Evolutionary conservation across 2,329 filamentous ascomycete species (phyloP), one percentile per base, ranked within the genome.

Genomic region (Aureobasidium sp.): DNA sequence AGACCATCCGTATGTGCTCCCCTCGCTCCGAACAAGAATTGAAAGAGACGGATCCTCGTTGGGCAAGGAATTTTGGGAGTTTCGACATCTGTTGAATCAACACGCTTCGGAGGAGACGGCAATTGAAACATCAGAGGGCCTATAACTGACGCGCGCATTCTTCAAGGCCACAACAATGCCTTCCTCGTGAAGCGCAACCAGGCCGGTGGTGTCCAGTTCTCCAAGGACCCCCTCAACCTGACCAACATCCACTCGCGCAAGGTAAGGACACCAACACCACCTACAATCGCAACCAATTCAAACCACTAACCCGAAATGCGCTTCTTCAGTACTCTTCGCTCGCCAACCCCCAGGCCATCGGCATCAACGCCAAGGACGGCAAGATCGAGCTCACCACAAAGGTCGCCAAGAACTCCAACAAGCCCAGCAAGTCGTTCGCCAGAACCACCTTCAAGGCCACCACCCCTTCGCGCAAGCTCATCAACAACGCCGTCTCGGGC

Each of bases 171-270:
- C 82, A 86, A 91, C 82, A 96, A 95, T 82, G 81, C 90, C 76
- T 96, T 83, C 85, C 87, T 96, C 77, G 89, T 93, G 77, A 96
- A 96, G 88, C 89, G 90, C 82, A 87, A 86, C 76, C 79, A 80
- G 72, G 83, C 82, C 73, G 91, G 90, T 74, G 89, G 90, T 77
- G 82, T 89, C 71, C 89, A 90, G 80, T 91, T 99, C 85, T 97
- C 93, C 71, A 89, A 89, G 72, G 93, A 97, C 77, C 90, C 92
- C 73, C 81, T 97, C 70, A 99, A 97, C 86, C 80, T 97, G 79
- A 84, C 81, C 78, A 97, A 97, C 88, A 82, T 87, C 80, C 88
- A 96, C 84, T 87, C 84, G 72, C 89, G 90, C 82, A 97, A 96
- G 87, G 90, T 94, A 79, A 34, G n/a, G n/a, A 25, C 52, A 45